Evolutionary conservation across 2,329 filamentous ascomycete species (phyloP), one percentile per base, ranked within the genome.

Genomic region (Akanthomyces uredinophilus): DNA sequence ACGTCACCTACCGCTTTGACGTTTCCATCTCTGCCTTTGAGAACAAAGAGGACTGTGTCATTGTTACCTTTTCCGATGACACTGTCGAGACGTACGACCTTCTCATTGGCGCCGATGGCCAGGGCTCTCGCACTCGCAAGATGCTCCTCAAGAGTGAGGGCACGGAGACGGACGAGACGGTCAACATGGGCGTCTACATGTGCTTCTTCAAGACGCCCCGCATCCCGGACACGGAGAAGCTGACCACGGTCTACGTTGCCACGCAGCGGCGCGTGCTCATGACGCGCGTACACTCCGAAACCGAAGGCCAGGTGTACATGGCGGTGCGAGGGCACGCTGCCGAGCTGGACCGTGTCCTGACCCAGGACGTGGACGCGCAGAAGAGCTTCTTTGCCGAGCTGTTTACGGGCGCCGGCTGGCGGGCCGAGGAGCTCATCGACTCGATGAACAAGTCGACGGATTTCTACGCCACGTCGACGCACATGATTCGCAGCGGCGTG

Each of bases 71-170:
- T 58, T 75, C 74, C 2, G 75, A 82, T 58, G 80, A 80, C 5
- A 67, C 67, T 0, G 47, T 69, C 66, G 4, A 74, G 76, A 22
- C 69, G 68, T 86, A 75, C 64, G 83, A 86, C 64, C 66, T 86
- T 14, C 37, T 0, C 0, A 76, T 86, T 47, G 82, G 78, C 4
- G 81, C 82, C 2, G 83, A 86, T 63, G 83, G 83, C 0, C 75
- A 81, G 20, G 73, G 76, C 1, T 85, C 82, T 0, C 74, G 74
- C 24, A 77, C 79, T 18, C 74, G 81, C 32, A 73, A 68, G 51
- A 68, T 72, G 32, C 74, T 79, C 47, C 65, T 77, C 4, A 69
- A 69, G 1, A 52, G 35, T 27, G 27, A 35, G 14, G 56, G 37
- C 16, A 1, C 4, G 10, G 39, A 27, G 4, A 14, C 27, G 20